Percentiles rank a stretch among this genome's conserved stretches.
These are phyloP conservation scores for Cryphonectria carpinicola DNA, from an alignment of 2,329 filamentous ascomycete species.

Conservation along the genomic window DNA sequence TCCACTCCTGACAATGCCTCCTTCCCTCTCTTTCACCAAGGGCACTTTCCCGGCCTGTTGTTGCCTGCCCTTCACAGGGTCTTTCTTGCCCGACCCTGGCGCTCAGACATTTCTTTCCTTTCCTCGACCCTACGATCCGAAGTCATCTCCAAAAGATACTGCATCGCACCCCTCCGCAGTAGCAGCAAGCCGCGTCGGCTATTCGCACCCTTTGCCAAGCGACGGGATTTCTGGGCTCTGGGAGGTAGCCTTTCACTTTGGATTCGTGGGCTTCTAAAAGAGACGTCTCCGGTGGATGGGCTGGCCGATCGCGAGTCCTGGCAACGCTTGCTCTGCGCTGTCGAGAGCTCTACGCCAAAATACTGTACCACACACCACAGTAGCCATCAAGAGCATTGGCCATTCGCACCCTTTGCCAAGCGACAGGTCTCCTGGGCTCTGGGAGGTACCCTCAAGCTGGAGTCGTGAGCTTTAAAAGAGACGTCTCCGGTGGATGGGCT, in stretches of 20 bases:
- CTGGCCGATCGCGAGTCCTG: constrained; percentile 4
- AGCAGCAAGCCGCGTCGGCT: constrained; percentile 3
- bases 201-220: constrained; percentile 6
- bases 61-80: neutral
- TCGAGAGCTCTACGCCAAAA: constrained; percentile 6
- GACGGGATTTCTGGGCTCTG: neutral
- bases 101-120: neutral
- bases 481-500: constrained; percentile 3
- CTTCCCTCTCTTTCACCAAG: neutral
- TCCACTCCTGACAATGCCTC: neutral
- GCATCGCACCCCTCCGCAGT: constrained; percentile 1
- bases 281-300: neutral
- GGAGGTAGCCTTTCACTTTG: constrained; percentile 10
- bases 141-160: neutral
- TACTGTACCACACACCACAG: constrained; percentile 17
- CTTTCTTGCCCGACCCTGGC: neutral
- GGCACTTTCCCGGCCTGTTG: neutral
- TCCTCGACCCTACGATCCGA: neutral
- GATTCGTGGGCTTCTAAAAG: neutral
- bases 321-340: constrained; percentile 9
- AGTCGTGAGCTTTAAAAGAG: constrained; percentile 5
- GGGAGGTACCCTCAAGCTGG: neutral
- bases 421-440: constrained; percentile 17
- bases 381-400: constrained; percentile 6
- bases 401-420: constrained; percentile 15